Evolutionary conservation across 768 basidiomycete genomes (phyloP), one percentile per base, ranked within the genome.

Genomic region (Goffeauzyma gilvescens): DNA sequence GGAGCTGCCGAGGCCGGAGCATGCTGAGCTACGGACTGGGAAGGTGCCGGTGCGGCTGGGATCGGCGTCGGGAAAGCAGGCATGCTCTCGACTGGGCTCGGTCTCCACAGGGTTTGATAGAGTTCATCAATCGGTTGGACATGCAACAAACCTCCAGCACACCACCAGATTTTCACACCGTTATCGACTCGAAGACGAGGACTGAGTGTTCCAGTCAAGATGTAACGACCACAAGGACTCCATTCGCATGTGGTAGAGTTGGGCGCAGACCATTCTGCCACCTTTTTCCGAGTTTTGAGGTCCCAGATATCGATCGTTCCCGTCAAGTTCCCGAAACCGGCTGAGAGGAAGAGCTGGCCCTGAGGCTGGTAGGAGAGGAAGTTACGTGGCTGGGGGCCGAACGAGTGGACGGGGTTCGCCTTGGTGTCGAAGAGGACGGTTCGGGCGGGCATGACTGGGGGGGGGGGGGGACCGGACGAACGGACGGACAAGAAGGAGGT

Each of bases 181-280:
- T 96, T 96, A 67, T 98, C 93, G 46, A 98, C 93, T 28, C 93
- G 76, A 37, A 96, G 67, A 18, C 93, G 75, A 0, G 93, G 93
- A 14, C 82, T 87, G n/a, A 96, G 73, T 0, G 86, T 95, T 2
- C 89, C 86, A 6, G 90, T 95, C 52, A 98, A 69, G 20, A 98
- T 73, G 69, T 79, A 89, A 32, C 81, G 75, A 10, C 90, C 93
- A 48, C 86, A 83, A 0, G 86, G 80, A 12, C 82, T 84, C 89
- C 90, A 98, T 58, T 86, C 83, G 62, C 89, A 95, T 56, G 79
- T 71, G 0, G 84, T 86, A 0, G 90, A 85, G 60, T 95, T 95
- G 1, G 87, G 79, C 0, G 89, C 90, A 44, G 85, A 81, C 53
- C 85, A 63, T 42, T 64, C 58, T 31, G 76, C 75, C 41, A 80